Conservation (phyloP, 768 basidiomycete species). For the Amanita polypyramis region DNA sequence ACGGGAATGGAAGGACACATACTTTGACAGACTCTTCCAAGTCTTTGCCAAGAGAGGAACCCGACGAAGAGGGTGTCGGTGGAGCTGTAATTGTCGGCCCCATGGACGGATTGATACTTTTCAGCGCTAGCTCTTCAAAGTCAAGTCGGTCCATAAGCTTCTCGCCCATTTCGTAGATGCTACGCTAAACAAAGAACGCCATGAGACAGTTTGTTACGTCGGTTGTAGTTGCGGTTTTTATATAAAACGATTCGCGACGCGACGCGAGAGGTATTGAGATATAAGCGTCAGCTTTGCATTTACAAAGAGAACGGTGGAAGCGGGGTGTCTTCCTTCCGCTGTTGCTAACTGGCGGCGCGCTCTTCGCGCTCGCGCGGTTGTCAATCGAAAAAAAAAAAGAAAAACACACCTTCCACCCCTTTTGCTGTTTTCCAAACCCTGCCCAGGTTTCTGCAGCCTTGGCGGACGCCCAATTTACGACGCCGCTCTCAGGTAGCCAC, state of each 20-base stretch:
- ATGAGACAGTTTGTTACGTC: background rate
- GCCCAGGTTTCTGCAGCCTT: slow-evolving; percentile 56
- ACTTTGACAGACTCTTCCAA: background rate
- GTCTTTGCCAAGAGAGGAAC: background rate
- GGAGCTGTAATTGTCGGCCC: slow-evolving; percentile 36
- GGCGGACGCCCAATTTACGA: slow-evolving; percentile 34
- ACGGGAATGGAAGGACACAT: background rate
- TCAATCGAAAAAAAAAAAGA: background rate
- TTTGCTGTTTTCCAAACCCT: slow-evolving; percentile 56
- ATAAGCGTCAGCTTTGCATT: background rate
- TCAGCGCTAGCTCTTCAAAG: slow-evolving; percentile 73
- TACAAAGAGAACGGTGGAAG: too few species aligned
- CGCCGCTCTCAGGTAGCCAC: slow-evolving; percentile 31
- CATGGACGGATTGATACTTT: slow-evolving; percentile 58
- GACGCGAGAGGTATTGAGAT: background rate
- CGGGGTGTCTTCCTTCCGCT: too few species aligned
- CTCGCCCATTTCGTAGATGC: slow-evolving; percentile 59
- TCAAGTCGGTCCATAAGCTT: slow-evolving; percentile 61
- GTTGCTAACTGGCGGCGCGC: too few species aligned
- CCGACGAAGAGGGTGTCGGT: slow-evolving; percentile 9
- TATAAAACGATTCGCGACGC: too few species aligned
- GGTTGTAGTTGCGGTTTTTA: background rate
- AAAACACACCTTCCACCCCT: slow-evolving; percentile 60
- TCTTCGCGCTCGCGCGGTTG: too few species aligned
- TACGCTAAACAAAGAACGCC: slow-evolving; percentile 18